phyloP scores from a whole-genome alignment of 306 rosid species.

The Prinsepia uniflora region DNA sequence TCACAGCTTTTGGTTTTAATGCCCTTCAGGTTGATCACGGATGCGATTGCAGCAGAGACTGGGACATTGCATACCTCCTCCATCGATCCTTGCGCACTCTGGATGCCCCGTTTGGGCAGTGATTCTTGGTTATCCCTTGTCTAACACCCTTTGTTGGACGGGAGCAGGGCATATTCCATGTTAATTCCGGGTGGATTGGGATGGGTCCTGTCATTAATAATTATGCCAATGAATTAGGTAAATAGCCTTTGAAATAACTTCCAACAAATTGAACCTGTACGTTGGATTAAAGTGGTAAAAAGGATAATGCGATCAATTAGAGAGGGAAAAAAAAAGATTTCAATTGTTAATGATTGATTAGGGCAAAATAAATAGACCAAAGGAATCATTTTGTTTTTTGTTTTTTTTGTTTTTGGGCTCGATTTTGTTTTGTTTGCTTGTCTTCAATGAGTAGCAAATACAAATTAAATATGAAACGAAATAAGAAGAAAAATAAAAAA shows the following conservation, averaged over 20 bases:
- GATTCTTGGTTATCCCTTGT: too few species aligned
- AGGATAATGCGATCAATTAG: constrained; percentile 2
- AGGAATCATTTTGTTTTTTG: constrained; percentile 33
- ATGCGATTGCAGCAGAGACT: too few species aligned
- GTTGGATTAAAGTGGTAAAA: constrained; percentile 25
- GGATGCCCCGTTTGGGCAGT: too few species aligned
- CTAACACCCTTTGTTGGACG: too few species aligned
- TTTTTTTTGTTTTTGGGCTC: not conserved
- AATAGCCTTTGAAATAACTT: constrained; percentile 30
- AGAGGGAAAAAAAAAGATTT: not conserved
- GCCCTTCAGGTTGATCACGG: too few species aligned
- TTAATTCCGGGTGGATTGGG: too few species aligned
- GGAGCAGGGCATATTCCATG: too few species aligned
- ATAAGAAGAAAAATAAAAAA: not conserved
- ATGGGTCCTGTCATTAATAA: too few species aligned
- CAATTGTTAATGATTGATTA: constrained; percentile 20
- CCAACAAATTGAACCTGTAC: constrained; percentile 45
- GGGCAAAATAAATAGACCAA: not conserved
- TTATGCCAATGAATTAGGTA: constrained; percentile 23
- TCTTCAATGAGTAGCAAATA: constrained; percentile 33
- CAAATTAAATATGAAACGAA: constrained; percentile 6
- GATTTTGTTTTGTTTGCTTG: constrained; percentile 30
- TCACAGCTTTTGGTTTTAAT: too few species aligned
- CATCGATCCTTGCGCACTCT: too few species aligned
- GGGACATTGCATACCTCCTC: too few species aligned